Evolutionary conservation across 108 stramenopile genomes (phyloP), one percentile per base, ranked within the genome.

Genomic region (Aurantiochytrium sp.): DNA sequence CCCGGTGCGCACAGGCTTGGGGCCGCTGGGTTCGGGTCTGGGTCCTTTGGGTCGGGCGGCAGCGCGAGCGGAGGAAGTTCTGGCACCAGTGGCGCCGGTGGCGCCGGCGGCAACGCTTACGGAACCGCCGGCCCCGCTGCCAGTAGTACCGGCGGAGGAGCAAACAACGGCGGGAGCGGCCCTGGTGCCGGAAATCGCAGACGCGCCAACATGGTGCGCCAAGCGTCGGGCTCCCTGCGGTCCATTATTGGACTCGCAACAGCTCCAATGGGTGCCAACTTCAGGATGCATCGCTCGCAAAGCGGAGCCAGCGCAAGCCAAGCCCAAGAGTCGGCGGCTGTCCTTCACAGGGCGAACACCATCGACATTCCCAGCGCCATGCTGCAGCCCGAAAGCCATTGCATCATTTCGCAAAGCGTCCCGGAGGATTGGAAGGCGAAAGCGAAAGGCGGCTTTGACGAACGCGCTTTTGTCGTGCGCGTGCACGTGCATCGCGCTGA

Each of bases 391-490:
- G 59, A 65, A 27, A 65, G 59, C 45, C 45, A 81, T 30, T 37
- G 24, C 27, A 48, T 81, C 3, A 41, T 81, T 12, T 81, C 73
- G 21, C 73, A 81, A 24, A 19, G 10, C 45, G 73, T 81, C 12
- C 73, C 73, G 12, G 73, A 81, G 39, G 73, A 81, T 12, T 81
- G 73, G 73, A 41, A 48, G 30, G 24, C 73, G 8, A 81, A 81
- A 42, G 21, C 42, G 8, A 12, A 6, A 24, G 24, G 24, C 39
- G n/a, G 12, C 45, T 81, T 22, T 24, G 73, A 81, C 24, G 73
- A 81, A 27, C 73, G 73, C 30, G 45, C 39, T 19, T 48, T 81
- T 41, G 73, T 81, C 42, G 73, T 81, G 12, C 39, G 73, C 6
- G 73, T 81, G 36, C 45, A 21, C 45, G 45, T 81, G 24, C n/a